These are phyloP conservation scores for Aristolochia californica DNA, from an alignment of 164 flowering plant species.

Conservation along the genomic window DNA sequence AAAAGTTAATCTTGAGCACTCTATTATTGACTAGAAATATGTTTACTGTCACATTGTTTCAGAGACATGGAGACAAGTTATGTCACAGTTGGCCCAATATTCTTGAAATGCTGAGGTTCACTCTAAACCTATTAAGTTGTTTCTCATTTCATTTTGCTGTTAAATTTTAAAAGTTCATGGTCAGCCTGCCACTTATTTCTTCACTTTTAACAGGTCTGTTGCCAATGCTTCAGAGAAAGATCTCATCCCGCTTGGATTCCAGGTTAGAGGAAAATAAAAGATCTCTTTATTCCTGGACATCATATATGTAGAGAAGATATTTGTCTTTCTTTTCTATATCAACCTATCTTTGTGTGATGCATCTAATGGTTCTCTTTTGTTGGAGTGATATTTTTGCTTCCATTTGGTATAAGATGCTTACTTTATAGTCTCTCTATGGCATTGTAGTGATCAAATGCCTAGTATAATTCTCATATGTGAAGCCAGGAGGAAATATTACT, in stretches of 20 bases:
- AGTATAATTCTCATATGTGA: too few species aligned
- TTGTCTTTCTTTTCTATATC: too few species aligned
- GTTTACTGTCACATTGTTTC: neutral
- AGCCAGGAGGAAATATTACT: too few species aligned
- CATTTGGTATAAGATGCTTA: too few species aligned
- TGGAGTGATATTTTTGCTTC: too few species aligned
- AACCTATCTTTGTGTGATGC: too few species aligned
- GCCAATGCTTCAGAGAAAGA: slow-evolving; percentile 86
- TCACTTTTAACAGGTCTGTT: slow-evolving; percentile 51
- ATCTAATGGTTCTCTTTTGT: too few species aligned
- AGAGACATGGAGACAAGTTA: slow-evolving; percentile 95
- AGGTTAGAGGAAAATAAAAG: slow-evolving; percentile 31
- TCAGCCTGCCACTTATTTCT: neutral
- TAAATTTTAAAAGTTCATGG: neutral
- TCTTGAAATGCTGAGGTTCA: slow-evolving; percentile 89
- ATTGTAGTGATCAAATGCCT: too few species aligned
- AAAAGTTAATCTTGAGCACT: neutral
- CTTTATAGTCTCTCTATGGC: too few species aligned
- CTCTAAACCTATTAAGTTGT: neutral
- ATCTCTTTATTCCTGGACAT: neutral
- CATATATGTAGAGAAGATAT: too few species aligned
- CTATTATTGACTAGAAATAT: neutral
- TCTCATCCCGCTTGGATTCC: slow-evolving; percentile 83
- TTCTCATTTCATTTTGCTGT: slow-evolving; percentile 1
- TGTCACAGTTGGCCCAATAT: slow-evolving; percentile 78